Percentiles rank a stretch among this genome's conserved stretches.
Evolutionary conservation across 768 basidiomycete genomes (phyloP).

Genomic region (Coprinopsis strossmayeri): DNA sequence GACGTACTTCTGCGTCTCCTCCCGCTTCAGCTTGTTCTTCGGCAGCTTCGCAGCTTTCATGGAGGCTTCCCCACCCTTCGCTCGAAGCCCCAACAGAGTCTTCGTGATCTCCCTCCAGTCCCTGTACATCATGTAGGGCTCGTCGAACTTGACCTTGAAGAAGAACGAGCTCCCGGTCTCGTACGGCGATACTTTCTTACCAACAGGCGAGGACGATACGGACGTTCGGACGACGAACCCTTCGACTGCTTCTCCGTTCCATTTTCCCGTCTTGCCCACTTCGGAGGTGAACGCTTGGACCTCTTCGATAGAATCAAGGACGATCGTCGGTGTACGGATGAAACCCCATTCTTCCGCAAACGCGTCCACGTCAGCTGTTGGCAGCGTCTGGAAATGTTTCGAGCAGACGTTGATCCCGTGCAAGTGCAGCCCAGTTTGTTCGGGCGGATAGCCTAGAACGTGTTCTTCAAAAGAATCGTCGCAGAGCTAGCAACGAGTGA

Average conservation of each 20-base stretch:
- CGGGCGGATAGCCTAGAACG: conserved; percentile 75
- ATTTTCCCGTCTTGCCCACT: conserved; percentile 60
- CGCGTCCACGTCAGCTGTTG: conserved; percentile 57
- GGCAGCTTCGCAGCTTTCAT: conserved; percentile 36
- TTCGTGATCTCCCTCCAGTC: conserved; percentile 96
- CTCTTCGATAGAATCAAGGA: conserved; percentile 52
- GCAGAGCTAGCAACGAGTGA: no score
- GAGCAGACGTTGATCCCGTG: conserved; percentile 82
- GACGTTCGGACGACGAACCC: conserved; percentile 93
- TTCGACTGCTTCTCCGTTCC: conserved; percentile 82
- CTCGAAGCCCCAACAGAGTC: conserved; percentile 44
- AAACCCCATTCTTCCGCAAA: conserved; percentile 93
- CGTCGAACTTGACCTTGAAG: conserved; percentile 99
- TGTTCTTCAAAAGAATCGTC: conserved; percentile 98
- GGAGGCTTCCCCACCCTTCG: conserved; percentile 19
- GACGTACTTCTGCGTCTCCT: conserved; percentile 75
- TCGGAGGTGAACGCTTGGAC: conserved; percentile 70
- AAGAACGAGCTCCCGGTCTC: conserved; percentile 81
- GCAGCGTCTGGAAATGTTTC: conserved; percentile 63
- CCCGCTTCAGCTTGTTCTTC: conserved; percentile 61
- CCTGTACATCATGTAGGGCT: conserved; percentile 98
- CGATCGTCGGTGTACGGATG: conserved; percentile 63
- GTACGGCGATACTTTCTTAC: conserved; percentile 55
- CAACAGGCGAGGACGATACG: conserved; percentile 28
- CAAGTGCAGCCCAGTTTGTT: conserved; percentile 84